Base-by-base conservation (phyloP, 345 rosid genomes). In the Cardamine resedifolia region DNA sequence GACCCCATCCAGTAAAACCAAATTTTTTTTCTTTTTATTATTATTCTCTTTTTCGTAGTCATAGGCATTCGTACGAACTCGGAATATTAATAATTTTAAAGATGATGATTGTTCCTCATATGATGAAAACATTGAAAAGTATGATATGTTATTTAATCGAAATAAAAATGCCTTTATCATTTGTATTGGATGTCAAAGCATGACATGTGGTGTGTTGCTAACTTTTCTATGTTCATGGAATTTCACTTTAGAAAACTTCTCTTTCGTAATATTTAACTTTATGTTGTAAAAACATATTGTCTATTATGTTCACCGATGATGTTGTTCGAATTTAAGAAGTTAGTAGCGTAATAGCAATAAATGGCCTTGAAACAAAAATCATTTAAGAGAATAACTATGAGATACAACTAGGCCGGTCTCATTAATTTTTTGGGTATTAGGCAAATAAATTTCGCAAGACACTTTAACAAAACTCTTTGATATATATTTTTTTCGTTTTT, bases 171-270 rank as follows among this genome's bases (percentile, higher is more conserved):
- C 71, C 23, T 57, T 47, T 34, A 44, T 14, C 8, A 14, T 73
- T 64, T 64, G 28, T 26, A 18, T 44, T 65, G 16, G 34, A 66
- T 66, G 53, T 66, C 60, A 58, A 74, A 36, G 72, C 72, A 58
- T 74, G 72, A 58, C 77, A 74, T 74, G 72, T 74, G 77, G 52
- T 58, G 44, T 66, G 66, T 73, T 20, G 52, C 27, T 24, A 57
- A 56, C 59, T 47, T 73, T 64, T n/a, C 24, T 27, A 20, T 21
- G 34, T 73, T 64, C 50, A 55, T 64, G 28, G 58, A 64, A 59
- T 23, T 14, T 38, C 33, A 23, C 20, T 59, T 38, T 39, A 23
- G 16, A 4, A 8, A 60, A 61, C 18, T 39, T 62, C 52, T 11
- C 16, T 31, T 28, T 53, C 45, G 47, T 60, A 58, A 44, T 21